Percentiles rank a stretch among this genome's conserved stretches.
Evolutionary conservation across 805 yeast species (phyloP).

Genomic region (Wickerhamiella domercqiae): DNA sequence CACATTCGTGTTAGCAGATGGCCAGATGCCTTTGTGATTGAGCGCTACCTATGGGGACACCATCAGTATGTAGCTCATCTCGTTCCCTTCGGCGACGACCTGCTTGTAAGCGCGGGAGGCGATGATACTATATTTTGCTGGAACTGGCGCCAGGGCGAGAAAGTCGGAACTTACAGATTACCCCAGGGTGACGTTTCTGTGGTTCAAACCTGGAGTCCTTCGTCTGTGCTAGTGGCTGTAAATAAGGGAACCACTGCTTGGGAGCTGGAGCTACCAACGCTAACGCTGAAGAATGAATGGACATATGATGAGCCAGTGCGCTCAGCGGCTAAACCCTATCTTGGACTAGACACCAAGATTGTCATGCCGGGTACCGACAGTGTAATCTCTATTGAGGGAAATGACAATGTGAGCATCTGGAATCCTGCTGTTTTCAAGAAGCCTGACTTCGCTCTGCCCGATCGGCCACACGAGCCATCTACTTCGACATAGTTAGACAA

Average conservation of each 20-base stretch:
- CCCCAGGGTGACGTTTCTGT: slow-evolving; percentile 18
- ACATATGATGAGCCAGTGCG: no score
- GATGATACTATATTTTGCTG: slow-evolving; percentile 60
- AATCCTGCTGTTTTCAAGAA: background rate
- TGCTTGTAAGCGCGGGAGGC: slow-evolving; percentile 80
- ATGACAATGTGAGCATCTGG: background rate
- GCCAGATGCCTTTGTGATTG: slow-evolving; percentile 65
- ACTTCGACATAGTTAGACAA: background rate
- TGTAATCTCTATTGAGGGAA: background rate
- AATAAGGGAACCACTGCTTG: no score
- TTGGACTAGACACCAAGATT: no score
- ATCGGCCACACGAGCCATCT: background rate
- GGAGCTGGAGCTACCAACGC: no score
- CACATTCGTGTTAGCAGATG: slow-evolving; percentile 74
- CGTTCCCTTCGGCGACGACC: slow-evolving; percentile 37
- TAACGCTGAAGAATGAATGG: no score
- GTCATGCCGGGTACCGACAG: background rate
- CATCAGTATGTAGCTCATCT: slow-evolving; percentile 62
- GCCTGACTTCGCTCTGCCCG: background rate
- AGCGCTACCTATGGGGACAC: slow-evolving; percentile 79
- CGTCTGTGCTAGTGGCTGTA: no score
- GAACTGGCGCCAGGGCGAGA: slow-evolving; percentile 54
- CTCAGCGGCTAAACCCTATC: no score
- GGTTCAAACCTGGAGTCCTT: background rate
- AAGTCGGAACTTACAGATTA: slow-evolving; percentile 36